phyloP scores from a whole-genome alignment of 2,329 filamentous ascomycete species.

The Cryphonectria parasitica region DNA sequence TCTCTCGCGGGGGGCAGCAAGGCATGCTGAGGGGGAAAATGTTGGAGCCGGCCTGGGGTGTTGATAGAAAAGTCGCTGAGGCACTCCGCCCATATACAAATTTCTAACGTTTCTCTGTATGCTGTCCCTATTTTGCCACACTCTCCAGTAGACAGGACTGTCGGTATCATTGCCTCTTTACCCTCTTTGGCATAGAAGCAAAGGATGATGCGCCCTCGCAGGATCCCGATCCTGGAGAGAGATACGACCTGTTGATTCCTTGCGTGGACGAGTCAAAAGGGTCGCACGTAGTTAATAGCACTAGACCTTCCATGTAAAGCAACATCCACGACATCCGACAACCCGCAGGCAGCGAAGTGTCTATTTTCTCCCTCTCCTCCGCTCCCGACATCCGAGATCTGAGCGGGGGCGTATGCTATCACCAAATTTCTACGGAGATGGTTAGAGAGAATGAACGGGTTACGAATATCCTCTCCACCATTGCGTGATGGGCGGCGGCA shows the following conservation, averaged over 20 bases:
- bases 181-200: background rate
- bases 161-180: background rate
- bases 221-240: background rate
- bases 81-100: background rate
- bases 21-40: conserved; percentile 1
- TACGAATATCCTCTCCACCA: conserved; percentile 23
- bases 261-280: background rate
- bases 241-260: background rate
- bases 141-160: background rate
- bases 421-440: background rate
- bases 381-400: background rate
- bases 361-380: background rate
- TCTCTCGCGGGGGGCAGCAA: background rate
- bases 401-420: background rate
- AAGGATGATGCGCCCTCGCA: background rate
- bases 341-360: background rate
- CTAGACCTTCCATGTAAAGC: background rate
- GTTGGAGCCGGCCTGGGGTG: background rate
- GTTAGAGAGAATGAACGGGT: conserved; percentile 11
- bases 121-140: background rate
- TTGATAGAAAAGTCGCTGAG: conserved; percentile 4
- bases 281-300: background rate
- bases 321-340: conserved; percentile 22
- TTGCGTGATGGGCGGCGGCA: conserved; percentile 18
- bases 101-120: background rate